Percentiles rank a stretch among this genome's conserved stretches.
Evolutionary conservation across 345 rosid genomes (phyloP).

Genomic region (Salix koriyanagi): DNA sequence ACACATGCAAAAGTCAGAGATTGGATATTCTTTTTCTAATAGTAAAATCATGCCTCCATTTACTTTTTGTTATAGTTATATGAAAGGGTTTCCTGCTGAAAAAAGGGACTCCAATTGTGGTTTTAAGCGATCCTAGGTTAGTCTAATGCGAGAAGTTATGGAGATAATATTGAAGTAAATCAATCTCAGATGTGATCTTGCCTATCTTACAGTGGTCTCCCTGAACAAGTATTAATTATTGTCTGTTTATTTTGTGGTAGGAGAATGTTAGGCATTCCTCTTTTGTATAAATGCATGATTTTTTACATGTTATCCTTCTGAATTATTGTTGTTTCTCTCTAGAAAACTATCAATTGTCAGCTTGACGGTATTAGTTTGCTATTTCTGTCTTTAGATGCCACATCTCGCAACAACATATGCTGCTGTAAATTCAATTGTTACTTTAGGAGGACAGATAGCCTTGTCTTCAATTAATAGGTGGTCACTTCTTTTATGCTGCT

Average conservation of each 20-base stretch:
- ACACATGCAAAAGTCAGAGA: neutral
- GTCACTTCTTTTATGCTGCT: conserved; percentile 20
- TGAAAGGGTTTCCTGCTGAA: neutral
- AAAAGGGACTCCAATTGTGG: neutral
- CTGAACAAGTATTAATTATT: neutral
- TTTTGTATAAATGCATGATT: neutral
- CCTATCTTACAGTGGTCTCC: neutral
- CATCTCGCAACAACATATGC: conserved; percentile 97
- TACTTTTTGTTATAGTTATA: neutral
- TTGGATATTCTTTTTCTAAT: neutral
- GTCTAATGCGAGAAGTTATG: neutral
- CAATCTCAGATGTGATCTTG: neutral
- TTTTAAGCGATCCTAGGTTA: neutral
- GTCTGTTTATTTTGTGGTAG: neutral
- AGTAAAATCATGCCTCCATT: neutral
- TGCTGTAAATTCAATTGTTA: conserved; percentile 80
- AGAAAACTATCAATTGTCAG: neutral
- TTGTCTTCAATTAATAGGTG: conserved; percentile 82
- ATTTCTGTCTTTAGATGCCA: conserved; percentile 61
- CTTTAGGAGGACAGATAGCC: conserved; percentile 72
- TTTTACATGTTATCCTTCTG: neutral
- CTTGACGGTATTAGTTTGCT: neutral
- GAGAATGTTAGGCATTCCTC: neutral
- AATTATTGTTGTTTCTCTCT: neutral
- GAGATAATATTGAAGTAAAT: neutral